These are phyloP conservation scores for Candida gigantensis DNA, from an alignment of 1,139 yeast species.

Conservation along the genomic window DNA sequence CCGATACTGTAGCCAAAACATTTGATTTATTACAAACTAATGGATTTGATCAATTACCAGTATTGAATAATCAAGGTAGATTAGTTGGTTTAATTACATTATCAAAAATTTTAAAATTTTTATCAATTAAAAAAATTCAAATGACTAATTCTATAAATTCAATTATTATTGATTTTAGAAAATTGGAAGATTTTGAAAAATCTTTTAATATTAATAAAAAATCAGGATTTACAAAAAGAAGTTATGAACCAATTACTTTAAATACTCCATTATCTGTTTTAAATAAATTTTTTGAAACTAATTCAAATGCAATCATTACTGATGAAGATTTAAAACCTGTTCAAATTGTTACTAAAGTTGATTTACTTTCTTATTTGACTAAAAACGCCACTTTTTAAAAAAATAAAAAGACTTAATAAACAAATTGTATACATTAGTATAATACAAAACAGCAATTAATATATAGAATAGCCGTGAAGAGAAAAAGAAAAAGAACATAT, in stretches of 20 bases:
- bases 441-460: not conserved
- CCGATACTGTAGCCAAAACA: constrained; percentile 65
- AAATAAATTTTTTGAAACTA: constrained; percentile 81
- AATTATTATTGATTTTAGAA: constrained; percentile 74
- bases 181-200: constrained; percentile 67
- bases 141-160: constrained; percentile 61
- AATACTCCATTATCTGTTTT: constrained; percentile 68
- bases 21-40: constrained; percentile 71
- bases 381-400: constrained; percentile 22
- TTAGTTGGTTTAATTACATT: constrained; percentile 78
- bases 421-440: not conserved
- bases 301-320: constrained; percentile 84
- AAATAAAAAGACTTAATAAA: too few species aligned
- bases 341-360: constrained; percentile 87
- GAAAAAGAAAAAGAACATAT: too few species aligned
- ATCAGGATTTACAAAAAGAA: constrained; percentile 60
- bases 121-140: constrained; percentile 64
- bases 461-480: too few species aligned
- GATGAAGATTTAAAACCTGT: constrained; percentile 71
- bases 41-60: constrained; percentile 88
- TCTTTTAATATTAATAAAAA: constrained; percentile 64
- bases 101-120: constrained; percentile 67
- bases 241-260: constrained; percentile 68
- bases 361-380: constrained; percentile 68
- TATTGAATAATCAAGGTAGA: constrained; percentile 58